Conservation (phyloP, 2,329 filamentous ascomycete species). For the Plectosphaerella cucumerina region DNA sequence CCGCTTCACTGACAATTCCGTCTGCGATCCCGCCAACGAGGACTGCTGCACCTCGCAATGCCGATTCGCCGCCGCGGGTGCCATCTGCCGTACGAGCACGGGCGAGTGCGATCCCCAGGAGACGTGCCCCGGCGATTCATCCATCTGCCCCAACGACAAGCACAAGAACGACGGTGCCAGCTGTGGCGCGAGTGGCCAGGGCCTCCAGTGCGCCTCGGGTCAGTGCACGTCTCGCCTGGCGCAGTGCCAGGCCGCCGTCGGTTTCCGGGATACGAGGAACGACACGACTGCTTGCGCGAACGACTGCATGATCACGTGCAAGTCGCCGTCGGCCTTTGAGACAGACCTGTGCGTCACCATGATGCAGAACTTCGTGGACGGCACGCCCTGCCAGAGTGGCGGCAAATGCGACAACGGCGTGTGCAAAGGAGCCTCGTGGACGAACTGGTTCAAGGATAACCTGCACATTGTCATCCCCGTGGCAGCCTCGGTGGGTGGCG, state of each 20-base stretch:
- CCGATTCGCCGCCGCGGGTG: constrained; percentile 61
- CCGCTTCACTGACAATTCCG: constrained; percentile 69
- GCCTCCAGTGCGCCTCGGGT: constrained; percentile 78
- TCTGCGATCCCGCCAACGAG: constrained; percentile 79
- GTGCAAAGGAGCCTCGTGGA: constrained; percentile 67
- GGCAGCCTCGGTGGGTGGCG: constrained; percentile 63
- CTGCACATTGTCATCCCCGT: constrained; percentile 81
- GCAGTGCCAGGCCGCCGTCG: constrained; percentile 85
- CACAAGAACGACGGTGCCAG: constrained; percentile 64
- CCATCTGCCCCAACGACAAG: constrained; percentile 70
- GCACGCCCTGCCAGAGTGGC: constrained; percentile 76
- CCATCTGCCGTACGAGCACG: constrained; percentile 75
- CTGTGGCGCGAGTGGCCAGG: constrained; percentile 62
- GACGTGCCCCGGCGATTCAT: constrained; percentile 68
- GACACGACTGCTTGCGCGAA: constrained; percentile 74
- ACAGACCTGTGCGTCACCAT: constrained; percentile 59
- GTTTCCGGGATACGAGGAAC: constrained; percentile 66
- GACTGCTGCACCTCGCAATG: constrained; percentile 71
- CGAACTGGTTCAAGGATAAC: constrained; percentile 72
- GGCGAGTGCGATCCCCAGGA: constrained; percentile 84
- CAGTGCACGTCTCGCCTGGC: constrained; percentile 90
- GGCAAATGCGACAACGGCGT: constrained; percentile 75
- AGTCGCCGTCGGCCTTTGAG: constrained; percentile 58
- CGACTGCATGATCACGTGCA: constrained; percentile 74
- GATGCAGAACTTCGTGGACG: constrained; percentile 91